A percentile compares a stretch with the other conserved stretches of the same genome.
phyloP scores from a whole-genome alignment of 305 asterid genomes.

The Rubia balearica region DNA sequence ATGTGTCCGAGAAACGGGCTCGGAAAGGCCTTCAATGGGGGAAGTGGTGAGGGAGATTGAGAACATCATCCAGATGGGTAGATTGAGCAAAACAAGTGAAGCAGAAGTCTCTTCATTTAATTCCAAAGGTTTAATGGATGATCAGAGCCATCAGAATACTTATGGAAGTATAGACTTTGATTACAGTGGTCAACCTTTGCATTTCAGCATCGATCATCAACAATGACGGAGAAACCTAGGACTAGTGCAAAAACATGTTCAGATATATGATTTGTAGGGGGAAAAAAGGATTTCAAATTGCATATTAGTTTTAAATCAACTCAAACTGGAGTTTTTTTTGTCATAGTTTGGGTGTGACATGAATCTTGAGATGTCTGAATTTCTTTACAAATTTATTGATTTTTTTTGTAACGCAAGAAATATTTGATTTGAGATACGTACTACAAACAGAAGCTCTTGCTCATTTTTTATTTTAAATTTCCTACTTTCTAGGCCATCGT shows the following conservation, averaged over 20 bases:
- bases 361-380: not conserved
- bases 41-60: constrained; percentile 68
- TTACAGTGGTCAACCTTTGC: constrained; percentile 19
- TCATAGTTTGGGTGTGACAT: constrained; percentile 1
- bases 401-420: not conserved
- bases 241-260: not conserved
- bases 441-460: not conserved
- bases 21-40: constrained; percentile 54
- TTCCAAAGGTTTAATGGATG: constrained; percentile 17
- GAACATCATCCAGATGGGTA: constrained; percentile 48
- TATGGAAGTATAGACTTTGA: constrained; percentile 24
- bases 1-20: constrained; percentile 49
- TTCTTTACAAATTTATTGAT: not conserved
- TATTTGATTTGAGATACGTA: too few species aligned
- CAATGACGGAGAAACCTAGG: not conserved
- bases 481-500: too few species aligned
- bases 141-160: constrained; percentile 11
- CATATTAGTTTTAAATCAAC: not conserved
- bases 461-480: too few species aligned
- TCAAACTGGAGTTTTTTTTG: constrained; percentile 6
- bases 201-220: constrained; percentile 12
- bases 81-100: constrained; percentile 31
- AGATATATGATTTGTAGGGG: too few species aligned
- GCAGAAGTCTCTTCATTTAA: constrained; percentile 14
- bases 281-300: too few species aligned